phyloP scores from a whole-genome alignment of 108 stramenopile species.

The Bacterosira constricta region DNA sequence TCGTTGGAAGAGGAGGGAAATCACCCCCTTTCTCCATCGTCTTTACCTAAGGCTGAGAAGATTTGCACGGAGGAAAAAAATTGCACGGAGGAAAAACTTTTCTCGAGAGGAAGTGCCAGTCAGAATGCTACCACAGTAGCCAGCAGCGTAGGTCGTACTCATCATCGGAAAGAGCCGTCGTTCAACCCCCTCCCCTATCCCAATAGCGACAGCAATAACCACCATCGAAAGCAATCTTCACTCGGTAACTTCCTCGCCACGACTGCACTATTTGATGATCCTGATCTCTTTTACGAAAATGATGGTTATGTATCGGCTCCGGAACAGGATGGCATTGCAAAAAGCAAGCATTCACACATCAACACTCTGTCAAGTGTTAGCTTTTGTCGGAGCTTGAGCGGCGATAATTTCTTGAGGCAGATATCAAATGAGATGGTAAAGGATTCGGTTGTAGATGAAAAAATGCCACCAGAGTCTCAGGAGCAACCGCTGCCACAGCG shows the following conservation, averaged over 20 bases:
- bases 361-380: conserved; percentile 59
- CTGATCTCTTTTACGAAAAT: conserved; percentile 19
- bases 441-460: too few relatives aligned
- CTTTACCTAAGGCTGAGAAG: background rate
- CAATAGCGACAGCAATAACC: conserved; percentile 6
- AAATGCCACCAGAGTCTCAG: background rate
- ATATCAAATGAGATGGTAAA: background rate
- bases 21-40: conserved; percentile 13
- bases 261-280: conserved; percentile 15
- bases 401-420: conserved; percentile 37
- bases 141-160: too few relatives aligned
- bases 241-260: conserved; percentile 44
- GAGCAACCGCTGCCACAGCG: background rate
- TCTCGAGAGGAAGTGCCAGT: too few relatives aligned
- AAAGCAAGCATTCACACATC: conserved; percentile 53
- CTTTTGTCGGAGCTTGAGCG: conserved; percentile 52
- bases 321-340: conserved; percentile 15
- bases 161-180: conserved; percentile 19
- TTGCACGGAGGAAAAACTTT: too few relatives aligned
- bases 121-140: too few relatives aligned
- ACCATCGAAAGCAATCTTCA: conserved; percentile 65
- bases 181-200: background rate
- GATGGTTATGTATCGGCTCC: conserved; percentile 15
- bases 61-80: background rate
- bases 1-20: conserved; percentile 41